Base-by-base conservation (phyloP, 768 basidiomycete genomes). In the Suillus hirtellus region DNA sequence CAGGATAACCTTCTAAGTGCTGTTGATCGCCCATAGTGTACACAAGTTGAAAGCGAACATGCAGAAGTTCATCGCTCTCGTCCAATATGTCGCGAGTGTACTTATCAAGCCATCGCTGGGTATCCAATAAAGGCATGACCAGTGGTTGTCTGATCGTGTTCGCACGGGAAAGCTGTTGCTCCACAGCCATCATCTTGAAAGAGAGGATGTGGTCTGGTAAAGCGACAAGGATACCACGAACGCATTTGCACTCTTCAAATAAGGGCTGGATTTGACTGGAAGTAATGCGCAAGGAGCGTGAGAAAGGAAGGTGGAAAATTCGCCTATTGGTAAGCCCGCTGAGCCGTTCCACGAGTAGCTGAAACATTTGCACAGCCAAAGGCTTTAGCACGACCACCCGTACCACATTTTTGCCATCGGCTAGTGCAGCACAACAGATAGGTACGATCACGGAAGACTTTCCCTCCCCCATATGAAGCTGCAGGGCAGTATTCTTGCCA, bases 381-480 rank as follows among this genome's bases (percentile, higher is more conserved):
- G 76, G 72, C 60, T 77, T 77, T 21, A 75, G 72, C 37, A 74
- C 70, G 14, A 77, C 65, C n/a, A 78, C 72, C 53, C 76, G 70
- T 8, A 77, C 71, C 0, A 77, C 43, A 34, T 65, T 69, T 31
- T 64, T 35, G 6, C 73, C 67, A 56, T 75, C 54, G 2, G 76
- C 75, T 17, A 76, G 68, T 14, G 67, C 59, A 2, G 73, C 60
- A 1, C 64, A 66, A 31, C 66, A 66, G 19, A 77, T 69, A 1
- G 76, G 76, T 7, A 77, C 65, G 40, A 77, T 85, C 31, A 77
- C 77, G 2, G 77, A 77, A 1, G 77, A 75, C 60, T 85, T 85
- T 15, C 84, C 84, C 65, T 85, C 84, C 19, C 84, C 84, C 84
- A 85, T 85, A 60, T 84, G 83, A 12, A 85, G 77, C 62, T 85